phyloP scores from a whole-genome alignment of 192 early-diverging fungal genomes.

The Rhizoclosmatium globosum region DNA sequence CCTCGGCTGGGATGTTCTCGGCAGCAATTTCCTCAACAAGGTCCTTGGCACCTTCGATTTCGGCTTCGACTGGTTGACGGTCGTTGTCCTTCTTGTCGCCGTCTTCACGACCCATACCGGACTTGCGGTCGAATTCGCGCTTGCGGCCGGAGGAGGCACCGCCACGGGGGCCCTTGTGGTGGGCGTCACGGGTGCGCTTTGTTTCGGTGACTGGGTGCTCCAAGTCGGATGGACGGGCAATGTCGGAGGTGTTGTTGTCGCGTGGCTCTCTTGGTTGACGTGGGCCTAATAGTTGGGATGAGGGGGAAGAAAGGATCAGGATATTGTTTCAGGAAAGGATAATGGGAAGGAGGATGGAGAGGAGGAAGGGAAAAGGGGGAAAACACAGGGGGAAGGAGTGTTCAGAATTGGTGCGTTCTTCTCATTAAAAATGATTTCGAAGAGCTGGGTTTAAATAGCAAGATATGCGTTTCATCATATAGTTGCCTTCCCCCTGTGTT shows the following conservation, averaged over 20 bases:
- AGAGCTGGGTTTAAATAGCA: constrained; percentile 35
- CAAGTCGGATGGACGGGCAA: constrained; percentile 31
- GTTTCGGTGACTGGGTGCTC: neutral
- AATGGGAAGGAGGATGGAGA: neutral
- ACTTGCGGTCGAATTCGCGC: constrained; percentile 88
- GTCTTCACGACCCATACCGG: constrained; percentile 78
- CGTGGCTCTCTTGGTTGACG: constrained; percentile 42
- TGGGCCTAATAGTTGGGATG: neutral
- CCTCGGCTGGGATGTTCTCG: constrained; percentile 48
- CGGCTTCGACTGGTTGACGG: constrained; percentile 68
- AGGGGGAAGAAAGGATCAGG: neutral
- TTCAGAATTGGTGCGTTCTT: constrained; percentile 6
- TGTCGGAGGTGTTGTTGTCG: constrained; percentile 40
- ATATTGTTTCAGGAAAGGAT: neutral
- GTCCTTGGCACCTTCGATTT: constrained; percentile 61
- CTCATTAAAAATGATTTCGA: constrained; percentile 19
- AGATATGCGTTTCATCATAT: constrained; percentile 24
- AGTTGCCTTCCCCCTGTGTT: neutral
- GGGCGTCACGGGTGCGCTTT: constrained; percentile 38
- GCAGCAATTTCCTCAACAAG: constrained; percentile 48
- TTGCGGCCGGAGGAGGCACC: constrained; percentile 60
- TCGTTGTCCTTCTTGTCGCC: constrained; percentile 89
- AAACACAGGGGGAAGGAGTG: too few species aligned
- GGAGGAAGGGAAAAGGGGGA: too few species aligned
- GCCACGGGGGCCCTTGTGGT: constrained; percentile 51